Evolutionary conservation across 139 green algal genomes (phyloP), one percentile per base, ranked within the genome.

Genomic region (Chlorokybus atmophyticus): DNA sequence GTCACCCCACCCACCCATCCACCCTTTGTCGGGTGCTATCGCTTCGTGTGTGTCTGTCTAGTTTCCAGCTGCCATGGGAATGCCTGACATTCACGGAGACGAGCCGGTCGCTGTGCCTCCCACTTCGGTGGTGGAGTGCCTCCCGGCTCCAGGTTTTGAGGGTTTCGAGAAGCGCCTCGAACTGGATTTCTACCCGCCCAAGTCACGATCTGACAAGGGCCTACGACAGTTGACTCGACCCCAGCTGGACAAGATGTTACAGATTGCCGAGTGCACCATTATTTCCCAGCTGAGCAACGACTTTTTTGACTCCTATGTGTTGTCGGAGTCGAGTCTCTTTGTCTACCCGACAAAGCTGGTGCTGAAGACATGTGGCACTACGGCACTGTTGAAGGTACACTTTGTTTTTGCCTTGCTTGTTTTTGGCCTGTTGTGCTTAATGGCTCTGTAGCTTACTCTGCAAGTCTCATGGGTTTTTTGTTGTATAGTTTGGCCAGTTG

Each of bases 311-410:
- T 83, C 87, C 0, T 99, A 99, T 60, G 88, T 99, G 25, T 79
- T 99, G 38, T 94, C 82, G 1, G 92, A 99, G 80, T 87, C 73
- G 35, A 85, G 66, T 50, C 75, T 97, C 32, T 99, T 99, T 70
- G 81, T 99, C n/a, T 94, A 91, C 65, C 77, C 85, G 2, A 69
- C 57, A 55, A 87, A 79, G 66, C 78, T 88, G 47, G 79, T 98
- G 2, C 76, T 99, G 24, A 99, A 99, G 80, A 99, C 92, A 0
- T 99, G 92, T 71, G 92, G 92, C 54, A 97, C 85, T 55, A 99
- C 92, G 21, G 70, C 73, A 50, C 81, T 97, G 32, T 79, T 97
- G 32, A 64, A 75, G n/a, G n/a, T n/a, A n/a, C n/a, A n/a, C n/a
- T n/a, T n/a, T n/a, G n/a, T n/a, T n/a, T n/a, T n/a, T n/a, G n/a